Percentiles rank a stretch among this genome's conserved stretches.
Evolutionary conservation across 1,284 basidiomycete species (phyloP).

Genomic region (Trichosporon coremiiforme): DNA sequence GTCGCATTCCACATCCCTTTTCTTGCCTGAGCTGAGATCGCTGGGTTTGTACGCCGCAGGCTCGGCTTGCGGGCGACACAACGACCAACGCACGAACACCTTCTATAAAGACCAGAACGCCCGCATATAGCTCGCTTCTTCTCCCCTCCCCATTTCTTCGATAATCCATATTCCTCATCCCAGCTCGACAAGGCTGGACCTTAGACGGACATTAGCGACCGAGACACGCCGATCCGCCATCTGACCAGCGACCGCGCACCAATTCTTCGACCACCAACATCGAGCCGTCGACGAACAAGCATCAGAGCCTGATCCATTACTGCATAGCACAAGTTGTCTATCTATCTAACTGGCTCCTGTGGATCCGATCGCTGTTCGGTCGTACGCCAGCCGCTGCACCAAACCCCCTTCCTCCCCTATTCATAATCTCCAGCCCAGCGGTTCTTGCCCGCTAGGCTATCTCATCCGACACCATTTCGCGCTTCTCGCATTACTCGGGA

Average conservation of each 20-base stretch:
- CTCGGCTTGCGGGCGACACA: too few relatives aligned
- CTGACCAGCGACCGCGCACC: not conserved
- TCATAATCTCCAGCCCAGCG: not conserved
- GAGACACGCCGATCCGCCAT: too few relatives aligned
- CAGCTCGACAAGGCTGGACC: slow-evolving; percentile 3
- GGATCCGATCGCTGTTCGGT: not conserved
- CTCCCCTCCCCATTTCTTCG: slow-evolving; percentile 9
- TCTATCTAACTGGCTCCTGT: not conserved
- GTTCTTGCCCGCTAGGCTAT: not conserved
- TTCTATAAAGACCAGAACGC: slow-evolving; percentile 1
- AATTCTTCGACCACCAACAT: not conserved
- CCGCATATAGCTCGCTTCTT: slow-evolving; percentile 6
- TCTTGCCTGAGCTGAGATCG: not conserved
- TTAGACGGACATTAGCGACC: not conserved
- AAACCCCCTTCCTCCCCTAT: not conserved
- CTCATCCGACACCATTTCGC: not conserved
- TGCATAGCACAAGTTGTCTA: not conserved
- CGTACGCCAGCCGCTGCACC: not conserved
- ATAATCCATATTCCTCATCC: not conserved
- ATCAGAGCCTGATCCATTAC: not conserved
- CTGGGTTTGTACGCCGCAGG: not conserved
- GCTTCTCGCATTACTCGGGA: not conserved
- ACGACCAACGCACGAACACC: not conserved
- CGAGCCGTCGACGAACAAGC: too few relatives aligned
- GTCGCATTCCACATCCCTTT: not conserved